Percentiles rank a stretch among this genome's conserved stretches.
phyloP scores from a whole-genome alignment of 2,329 filamentous ascomycete genomes.

The Xylaria sp. region DNA sequence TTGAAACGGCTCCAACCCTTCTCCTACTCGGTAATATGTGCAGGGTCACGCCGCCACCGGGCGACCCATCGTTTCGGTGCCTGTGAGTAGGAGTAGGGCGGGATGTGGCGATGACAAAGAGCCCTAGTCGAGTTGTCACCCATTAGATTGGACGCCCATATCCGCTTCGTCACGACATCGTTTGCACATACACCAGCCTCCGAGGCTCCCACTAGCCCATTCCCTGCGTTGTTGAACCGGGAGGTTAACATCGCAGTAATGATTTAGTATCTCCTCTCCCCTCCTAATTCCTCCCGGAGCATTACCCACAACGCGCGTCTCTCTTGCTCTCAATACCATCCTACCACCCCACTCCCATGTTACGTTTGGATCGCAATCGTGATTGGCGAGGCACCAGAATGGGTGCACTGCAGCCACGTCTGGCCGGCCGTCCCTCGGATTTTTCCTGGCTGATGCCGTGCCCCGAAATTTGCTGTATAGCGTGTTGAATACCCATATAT shows the following conservation, averaged over 20 bases:
- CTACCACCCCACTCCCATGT: slow-evolving; percentile 90
- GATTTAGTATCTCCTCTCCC: slow-evolving; percentile 88
- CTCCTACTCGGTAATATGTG: slow-evolving; percentile 41
- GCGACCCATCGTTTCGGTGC: slow-evolving; percentile 28
- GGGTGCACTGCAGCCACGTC: slow-evolving; percentile 95
- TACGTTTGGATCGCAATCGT: slow-evolving; percentile 95
- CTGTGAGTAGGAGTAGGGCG: slow-evolving; percentile 13
- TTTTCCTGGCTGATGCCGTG: slow-evolving; percentile 87
- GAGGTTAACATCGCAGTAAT: slow-evolving; percentile 90
- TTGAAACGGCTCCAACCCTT: slow-evolving; percentile 16
- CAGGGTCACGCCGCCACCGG: slow-evolving; percentile 45
- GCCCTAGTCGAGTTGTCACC: slow-evolving; percentile 28
- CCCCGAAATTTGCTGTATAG: slow-evolving; percentile 93
- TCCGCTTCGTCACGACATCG: slow-evolving; percentile 80
- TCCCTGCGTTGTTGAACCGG: slow-evolving; percentile 83
- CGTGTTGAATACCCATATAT: slow-evolving; percentile 89
- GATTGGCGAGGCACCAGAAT: slow-evolving; percentile 95
- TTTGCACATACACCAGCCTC: slow-evolving; percentile 87
- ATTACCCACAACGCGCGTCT: slow-evolving; percentile 64
- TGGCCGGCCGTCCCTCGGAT: slow-evolving; percentile 78
- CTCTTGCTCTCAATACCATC: slow-evolving; percentile 75
- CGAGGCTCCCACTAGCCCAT: slow-evolving; percentile 88
- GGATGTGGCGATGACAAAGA: neutral
- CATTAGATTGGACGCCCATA: slow-evolving; percentile 36
- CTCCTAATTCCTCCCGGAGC: slow-evolving; percentile 71